Evolutionary conservation across 164 flowering plant genomes (phyloP), one percentile per base, ranked within the genome.

Genomic region (Annona cherimola): DNA sequence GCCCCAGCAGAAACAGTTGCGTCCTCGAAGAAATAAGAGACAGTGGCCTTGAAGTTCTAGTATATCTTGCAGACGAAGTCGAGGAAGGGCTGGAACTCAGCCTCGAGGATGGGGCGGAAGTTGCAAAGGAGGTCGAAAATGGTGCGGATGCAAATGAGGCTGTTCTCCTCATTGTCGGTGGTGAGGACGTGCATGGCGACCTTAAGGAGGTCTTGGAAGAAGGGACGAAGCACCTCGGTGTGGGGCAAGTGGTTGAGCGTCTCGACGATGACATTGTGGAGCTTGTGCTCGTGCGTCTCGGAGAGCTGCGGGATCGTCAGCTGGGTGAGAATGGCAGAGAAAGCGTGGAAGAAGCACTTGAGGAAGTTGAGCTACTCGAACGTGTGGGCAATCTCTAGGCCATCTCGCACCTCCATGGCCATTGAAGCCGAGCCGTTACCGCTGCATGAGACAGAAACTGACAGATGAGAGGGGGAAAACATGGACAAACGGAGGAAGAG

Each of bases 171-270:
- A 70, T 96, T 93, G 71, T 96, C 99, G 0, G 85, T 71, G 26
- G 96, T 93, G 4, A 96, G 92, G 14, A 96, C 98, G 68, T 93
- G 98, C 90, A 96, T 86, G 26, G 99, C 95, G 2, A 96, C 90
- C 81, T 90, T 93, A 69, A 96, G 82, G 42, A 96, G 88, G 75
- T 96, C 96, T 84, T 91, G 95, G 57, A 96, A 98, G 73, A 89
- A 93, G 42, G 99, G 99, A 2, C 99, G 85, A 62, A 96, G 96
- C 41, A 92, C 98, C 65, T 96, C 99, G 59, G 89, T 89, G 63
- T 93, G 97, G 7, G 99, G 99, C 7, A 96, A 84, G n/a, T 98
- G 90, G 70, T 89, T 96, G 12, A 96, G 90, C 14, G 93, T 87
- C 84, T 96, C 99, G 39, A 96, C 89, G 8, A 88, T 81, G 41